Conservation (phyloP, 2,329 filamentous ascomycete genomes). For the Raffaelea deltoideospora region DNA sequence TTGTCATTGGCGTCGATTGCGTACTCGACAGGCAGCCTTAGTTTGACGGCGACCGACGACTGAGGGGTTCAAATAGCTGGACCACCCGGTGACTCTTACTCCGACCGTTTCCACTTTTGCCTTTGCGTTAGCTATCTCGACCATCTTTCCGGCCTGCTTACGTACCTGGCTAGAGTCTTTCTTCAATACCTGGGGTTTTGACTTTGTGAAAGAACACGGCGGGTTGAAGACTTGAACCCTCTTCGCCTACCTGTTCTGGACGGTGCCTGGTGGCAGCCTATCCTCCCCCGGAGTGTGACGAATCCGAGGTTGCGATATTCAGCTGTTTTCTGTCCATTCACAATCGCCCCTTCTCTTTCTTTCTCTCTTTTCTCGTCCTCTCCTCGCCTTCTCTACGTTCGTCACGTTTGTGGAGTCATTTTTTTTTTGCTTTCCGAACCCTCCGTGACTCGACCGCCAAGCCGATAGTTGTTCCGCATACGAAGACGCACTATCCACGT, state of each 20-base stretch:
- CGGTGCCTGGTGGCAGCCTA: constrained; percentile 20
- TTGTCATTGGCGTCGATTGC: not conserved
- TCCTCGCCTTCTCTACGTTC: too few relatives aligned
- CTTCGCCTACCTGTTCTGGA: constrained; percentile 26
- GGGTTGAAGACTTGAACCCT: constrained; percentile 29
- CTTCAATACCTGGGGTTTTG: constrained; percentile 2
- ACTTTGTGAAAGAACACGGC: constrained; percentile 16
- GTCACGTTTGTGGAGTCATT: too few relatives aligned
- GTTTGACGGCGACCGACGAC: not conserved
- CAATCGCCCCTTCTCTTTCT: not conserved
- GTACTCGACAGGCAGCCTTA: not conserved
- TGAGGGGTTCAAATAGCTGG: too few relatives aligned
- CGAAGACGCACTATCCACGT: too few relatives aligned
- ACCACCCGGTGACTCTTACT: too few relatives aligned
- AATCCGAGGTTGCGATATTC: constrained; percentile 9
- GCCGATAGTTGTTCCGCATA: too few relatives aligned
- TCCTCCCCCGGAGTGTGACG: constrained; percentile 23
- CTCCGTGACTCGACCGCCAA: too few relatives aligned
- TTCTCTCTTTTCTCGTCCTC: not conserved
- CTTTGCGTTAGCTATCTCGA: too few relatives aligned
- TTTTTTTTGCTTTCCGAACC: too few relatives aligned
- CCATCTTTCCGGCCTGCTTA: not conserved
- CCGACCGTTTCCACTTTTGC: too few relatives aligned
- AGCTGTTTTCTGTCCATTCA: constrained; percentile 14
- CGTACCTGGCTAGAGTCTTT: not conserved